These are phyloP conservation scores for Sarcomyxa edulis DNA, from an alignment of 768 basidiomycete species.

Conservation along the genomic window DNA sequence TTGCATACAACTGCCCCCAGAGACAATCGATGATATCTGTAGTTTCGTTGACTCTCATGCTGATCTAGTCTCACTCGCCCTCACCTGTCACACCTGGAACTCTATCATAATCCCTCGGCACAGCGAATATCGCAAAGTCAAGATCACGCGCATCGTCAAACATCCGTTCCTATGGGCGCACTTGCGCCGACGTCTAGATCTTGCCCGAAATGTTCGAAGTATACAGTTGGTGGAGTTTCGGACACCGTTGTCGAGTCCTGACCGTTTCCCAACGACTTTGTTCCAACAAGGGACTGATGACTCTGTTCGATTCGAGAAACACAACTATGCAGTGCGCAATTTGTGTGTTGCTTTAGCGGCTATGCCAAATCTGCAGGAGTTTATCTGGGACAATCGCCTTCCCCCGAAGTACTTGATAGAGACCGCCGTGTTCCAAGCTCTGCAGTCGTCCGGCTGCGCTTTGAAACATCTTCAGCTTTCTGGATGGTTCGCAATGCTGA, in stretches of 20 bases:
- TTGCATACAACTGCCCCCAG: slow-evolving; percentile 44
- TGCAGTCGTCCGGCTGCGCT: slow-evolving; percentile 20
- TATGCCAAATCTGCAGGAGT: slow-evolving; percentile 35
- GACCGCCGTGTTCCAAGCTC: slow-evolving; percentile 28
- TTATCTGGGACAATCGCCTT: slow-evolving; percentile 33
- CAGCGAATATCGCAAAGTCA: slow-evolving; percentile 44
- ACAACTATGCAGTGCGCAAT: slow-evolving; percentile 27
- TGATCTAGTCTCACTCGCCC: slow-evolving; percentile 40
- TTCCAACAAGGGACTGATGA: slow-evolving; percentile 20
- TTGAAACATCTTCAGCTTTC: slow-evolving; percentile 30
- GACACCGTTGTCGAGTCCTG: slow-evolving; percentile 28
- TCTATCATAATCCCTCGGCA: slow-evolving; percentile 38
- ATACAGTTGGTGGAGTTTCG: slow-evolving; percentile 40
- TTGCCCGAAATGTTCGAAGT: slow-evolving; percentile 40
- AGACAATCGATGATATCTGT: slow-evolving; percentile 43
- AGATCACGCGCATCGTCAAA: slow-evolving; percentile 31
- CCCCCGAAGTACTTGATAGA: slow-evolving; percentile 28
- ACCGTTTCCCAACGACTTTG: slow-evolving; percentile 36
- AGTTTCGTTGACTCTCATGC: slow-evolving; percentile 34
- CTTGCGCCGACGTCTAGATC: slow-evolving; percentile 39
- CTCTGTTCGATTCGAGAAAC: slow-evolving; percentile 20
- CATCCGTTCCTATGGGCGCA: slow-evolving; percentile 45
- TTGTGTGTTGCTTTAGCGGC: slow-evolving; percentile 34
- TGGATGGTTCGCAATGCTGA: slow-evolving; percentile 31
- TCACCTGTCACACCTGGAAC: slow-evolving; percentile 32